A percentile compares a stretch with the other conserved stretches of the same genome.
These are phyloP conservation scores for Schizosaccharomyces cryophilus DNA, from an alignment of 805 yeast genomes.

Conservation along the genomic window DNA sequence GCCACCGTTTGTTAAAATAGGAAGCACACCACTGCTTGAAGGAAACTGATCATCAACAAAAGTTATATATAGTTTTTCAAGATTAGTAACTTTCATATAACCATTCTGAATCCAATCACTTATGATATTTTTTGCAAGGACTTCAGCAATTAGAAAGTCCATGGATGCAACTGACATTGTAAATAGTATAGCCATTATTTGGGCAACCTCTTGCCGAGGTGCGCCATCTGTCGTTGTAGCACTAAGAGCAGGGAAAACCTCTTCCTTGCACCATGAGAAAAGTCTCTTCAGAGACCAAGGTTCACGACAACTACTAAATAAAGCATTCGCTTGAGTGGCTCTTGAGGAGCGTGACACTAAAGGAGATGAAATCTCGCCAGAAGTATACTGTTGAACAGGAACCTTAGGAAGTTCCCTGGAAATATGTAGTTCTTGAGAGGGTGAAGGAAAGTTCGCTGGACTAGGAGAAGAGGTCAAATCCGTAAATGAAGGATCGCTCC, in stretches of 20 bases:
- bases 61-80: neutral
- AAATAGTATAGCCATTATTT: neutral
- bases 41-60: neutral
- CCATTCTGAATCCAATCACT: neutral
- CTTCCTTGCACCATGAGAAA: neutral
- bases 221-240: neutral
- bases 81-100: neutral
- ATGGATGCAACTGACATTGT: neutral
- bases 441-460: neutral
- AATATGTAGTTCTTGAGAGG: neutral
- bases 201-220: neutral
- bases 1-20: neutral
- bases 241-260: neutral
- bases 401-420: neutral
- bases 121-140: neutral
- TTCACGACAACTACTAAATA: neutral
- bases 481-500: neutral
- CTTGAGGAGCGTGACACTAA: neutral
- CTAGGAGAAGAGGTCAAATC: neutral
- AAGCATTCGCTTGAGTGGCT: neutral
- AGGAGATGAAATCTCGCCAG: neutral
- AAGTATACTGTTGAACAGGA: neutral
- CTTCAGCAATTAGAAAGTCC: neutral
- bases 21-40: neutral
- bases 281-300: neutral